Percentiles rank a stretch among this genome's conserved stretches.
These are phyloP conservation scores for Botrytis aclada DNA, from an alignment of 2,329 filamentous ascomycete genomes.

Conservation along the genomic window DNA sequence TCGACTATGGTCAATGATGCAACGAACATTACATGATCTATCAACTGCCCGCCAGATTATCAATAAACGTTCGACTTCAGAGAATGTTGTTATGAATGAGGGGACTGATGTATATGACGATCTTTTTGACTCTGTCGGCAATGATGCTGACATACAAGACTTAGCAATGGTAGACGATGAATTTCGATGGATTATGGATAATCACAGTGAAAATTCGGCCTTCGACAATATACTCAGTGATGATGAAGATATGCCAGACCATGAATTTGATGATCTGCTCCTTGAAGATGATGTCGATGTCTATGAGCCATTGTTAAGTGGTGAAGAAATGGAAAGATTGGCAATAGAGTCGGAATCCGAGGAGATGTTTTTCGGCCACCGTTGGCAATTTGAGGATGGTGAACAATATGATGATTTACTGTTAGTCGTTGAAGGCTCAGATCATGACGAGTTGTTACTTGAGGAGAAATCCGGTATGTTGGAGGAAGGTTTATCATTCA, in stretches of 20 bases:
- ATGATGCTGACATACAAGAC: neutral
- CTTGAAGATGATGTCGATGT: neutral
- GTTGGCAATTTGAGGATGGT: conserved; percentile 4
- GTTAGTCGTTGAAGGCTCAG: conserved; percentile 1
- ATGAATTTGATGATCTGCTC: conserved; percentile 26
- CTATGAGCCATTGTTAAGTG: conserved; percentile 17
- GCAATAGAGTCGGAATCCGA: conserved; percentile 26
- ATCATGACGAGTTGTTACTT: neutral
- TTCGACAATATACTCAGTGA: conserved; percentile 14
- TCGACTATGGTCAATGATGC: conserved; percentile 33
- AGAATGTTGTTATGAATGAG: neutral
- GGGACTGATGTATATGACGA: conserved; percentile 3
- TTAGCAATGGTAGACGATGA: neutral
- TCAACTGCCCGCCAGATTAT: conserved; percentile 18
- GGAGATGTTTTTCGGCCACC: conserved; percentile 28
- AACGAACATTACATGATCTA: conserved; percentile 26
- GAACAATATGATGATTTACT: conserved; percentile 16
- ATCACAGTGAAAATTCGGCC: neutral
- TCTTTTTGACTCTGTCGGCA: conserved; percentile 1
- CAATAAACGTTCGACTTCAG: neutral
- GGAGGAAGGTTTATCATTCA: neutral
- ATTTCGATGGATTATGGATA: conserved; percentile 6
- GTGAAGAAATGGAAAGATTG: conserved; percentile 26
- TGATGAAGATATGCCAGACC: neutral
- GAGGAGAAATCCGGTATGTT: neutral